phyloP scores from a whole-genome alignment of 352 stramenopile species.

The Thalassiosira hispida region DNA sequence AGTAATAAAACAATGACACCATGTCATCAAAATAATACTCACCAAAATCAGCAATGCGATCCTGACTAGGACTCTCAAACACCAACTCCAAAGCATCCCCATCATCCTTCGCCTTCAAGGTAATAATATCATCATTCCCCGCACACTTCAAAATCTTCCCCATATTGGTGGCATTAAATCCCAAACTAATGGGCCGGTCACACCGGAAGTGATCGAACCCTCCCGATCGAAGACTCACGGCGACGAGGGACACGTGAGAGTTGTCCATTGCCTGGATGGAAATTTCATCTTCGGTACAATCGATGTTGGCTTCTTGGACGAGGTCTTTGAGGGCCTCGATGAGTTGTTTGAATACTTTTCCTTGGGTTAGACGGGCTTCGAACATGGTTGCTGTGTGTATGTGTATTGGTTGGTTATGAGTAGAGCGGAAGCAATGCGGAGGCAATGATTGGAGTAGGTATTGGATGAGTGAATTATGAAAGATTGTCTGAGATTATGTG shows the following conservation, averaged over 20 bases:
- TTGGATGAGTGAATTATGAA: neutral
- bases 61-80: conserved; percentile 94
- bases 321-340: conserved; percentile 99
- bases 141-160: conserved; percentile 99
- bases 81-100: conserved; percentile 95
- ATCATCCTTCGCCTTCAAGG: conserved; percentile 97
- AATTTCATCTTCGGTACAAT: conserved; percentile 81
- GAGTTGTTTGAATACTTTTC: conserved; percentile 98
- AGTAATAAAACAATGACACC: too few species aligned
- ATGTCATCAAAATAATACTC: conserved; percentile 24
- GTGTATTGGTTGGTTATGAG: conserved; percentile 11
- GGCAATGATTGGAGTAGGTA: neutral
- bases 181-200: conserved; percentile 96
- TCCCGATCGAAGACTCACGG: conserved; percentile 91
- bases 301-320: conserved; percentile 96
- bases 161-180: conserved; percentile 96
- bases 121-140: conserved; percentile 97
- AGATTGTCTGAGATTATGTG: neutral
- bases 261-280: conserved; percentile 97
- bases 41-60: conserved; percentile 84
- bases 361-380: conserved; percentile 96
- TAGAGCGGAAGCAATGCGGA: too few species aligned
- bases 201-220: conserved; percentile 99
- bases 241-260: conserved; percentile 98
- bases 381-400: conserved; percentile 92